Evolutionary conservation across 768 basidiomycete genomes (phyloP), one percentile per base, ranked within the genome.

Genomic region (Tremella mesenterica): DNA sequence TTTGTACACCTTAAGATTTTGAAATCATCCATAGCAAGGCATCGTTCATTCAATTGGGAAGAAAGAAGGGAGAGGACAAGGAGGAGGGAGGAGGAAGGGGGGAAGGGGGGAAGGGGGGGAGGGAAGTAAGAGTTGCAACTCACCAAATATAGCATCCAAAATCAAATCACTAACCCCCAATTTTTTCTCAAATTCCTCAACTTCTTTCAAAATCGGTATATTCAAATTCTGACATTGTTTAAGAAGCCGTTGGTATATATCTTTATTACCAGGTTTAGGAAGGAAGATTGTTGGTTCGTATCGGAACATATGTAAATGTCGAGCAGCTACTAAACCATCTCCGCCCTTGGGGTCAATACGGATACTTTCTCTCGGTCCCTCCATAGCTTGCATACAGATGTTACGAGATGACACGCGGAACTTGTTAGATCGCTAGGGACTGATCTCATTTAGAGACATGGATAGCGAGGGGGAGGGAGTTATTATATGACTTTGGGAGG

Each of bases 191-290:
- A 73, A 72, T 38, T 72, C 73, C 3, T 82, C 74, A 3, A 79
- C 76, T 7, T 79, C 76, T 1, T 79, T 76, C 25, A 93, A 68
- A 3, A 85, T 82, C 2, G 80, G 80, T 61, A 99, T 93, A 39
- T 80, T 75, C 81, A 95, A 85, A 72, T 95, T 96, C 54, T 80
- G 76, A 70, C 90, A 93, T 75, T 96, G 95, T 16, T 76, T 81
- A 72, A 85, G 80, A 14, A 97, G 79, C 16, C 88, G 82, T 85
- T 88, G 77, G 74, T 96, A 96, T 55, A 92, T 86, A 28, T 95
- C 92, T 71, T 96, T 96, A 1, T 83, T 83, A 0, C 91, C 91
- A 9, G 87, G 86, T 87, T 97, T 97, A 4, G 95, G 95, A 79
- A 93, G 84, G 74, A 88, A 96, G 16, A 99, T 80, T 0, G 81